Conservation (phyloP, 2,329 filamentous ascomycete genomes). For the Hirsutella thompsonii region DNA sequence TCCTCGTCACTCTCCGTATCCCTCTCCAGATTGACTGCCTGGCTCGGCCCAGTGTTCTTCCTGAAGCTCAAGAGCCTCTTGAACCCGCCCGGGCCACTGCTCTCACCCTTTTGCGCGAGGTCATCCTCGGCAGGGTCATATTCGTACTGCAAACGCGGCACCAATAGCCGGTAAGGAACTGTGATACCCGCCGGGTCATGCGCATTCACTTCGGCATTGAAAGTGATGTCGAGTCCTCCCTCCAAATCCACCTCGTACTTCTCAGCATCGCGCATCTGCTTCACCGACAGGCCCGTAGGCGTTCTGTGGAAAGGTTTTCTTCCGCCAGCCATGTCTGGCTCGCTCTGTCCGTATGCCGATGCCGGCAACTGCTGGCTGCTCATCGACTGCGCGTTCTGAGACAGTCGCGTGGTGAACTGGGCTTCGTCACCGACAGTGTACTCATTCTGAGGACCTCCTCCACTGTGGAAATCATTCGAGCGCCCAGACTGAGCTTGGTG, state of each 20-base stretch:
- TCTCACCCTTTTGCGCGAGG: conserved; percentile 8
- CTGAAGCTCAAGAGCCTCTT: conserved; percentile 32
- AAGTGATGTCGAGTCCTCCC: conserved; percentile 70
- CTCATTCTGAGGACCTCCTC: conserved; percentile 31
- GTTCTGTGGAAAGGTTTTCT: conserved; percentile 47
- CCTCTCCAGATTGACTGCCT: conserved; percentile 7
- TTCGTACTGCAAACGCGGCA: conserved; percentile 62
- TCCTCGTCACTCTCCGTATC: conserved; percentile 15
- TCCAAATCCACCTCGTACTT: conserved; percentile 59
- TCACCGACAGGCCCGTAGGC: conserved; percentile 54
- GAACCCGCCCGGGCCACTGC: conserved; percentile 22
- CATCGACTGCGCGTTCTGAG: conserved; percentile 17
- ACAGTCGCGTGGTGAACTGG: conserved; percentile 35
- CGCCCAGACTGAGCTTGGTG: conserved; percentile 11
- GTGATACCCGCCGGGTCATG: conserved; percentile 82
- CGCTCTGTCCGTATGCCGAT: conserved; percentile 4
- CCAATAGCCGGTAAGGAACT: conserved; percentile 70
- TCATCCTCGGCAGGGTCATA: conserved; percentile 30
- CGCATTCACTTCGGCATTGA: conserved; percentile 82
- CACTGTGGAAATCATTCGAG: conserved; percentile 23
- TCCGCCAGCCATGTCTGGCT: conserved; percentile 10
- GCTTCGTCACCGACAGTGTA: conserved; percentile 43
- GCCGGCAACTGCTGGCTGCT: conserved; percentile 10
- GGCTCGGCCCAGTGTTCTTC: conserved; percentile 17
- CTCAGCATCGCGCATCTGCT: conserved; percentile 42